Conservation (phyloP, 257 asterid genomes). For the Solanum corneliomulleri region DNA sequence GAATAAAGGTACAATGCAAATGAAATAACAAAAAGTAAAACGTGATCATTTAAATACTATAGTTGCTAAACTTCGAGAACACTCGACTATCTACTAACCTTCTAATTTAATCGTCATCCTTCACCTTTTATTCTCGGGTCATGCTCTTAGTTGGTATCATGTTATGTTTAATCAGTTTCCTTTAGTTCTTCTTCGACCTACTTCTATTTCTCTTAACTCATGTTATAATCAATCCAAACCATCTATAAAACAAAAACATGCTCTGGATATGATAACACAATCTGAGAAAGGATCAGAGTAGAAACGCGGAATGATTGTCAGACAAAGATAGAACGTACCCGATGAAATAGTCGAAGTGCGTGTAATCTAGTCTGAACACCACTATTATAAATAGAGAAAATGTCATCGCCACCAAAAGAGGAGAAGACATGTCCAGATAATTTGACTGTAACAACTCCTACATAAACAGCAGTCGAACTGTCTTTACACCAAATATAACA, state of each 20-base stretch:
- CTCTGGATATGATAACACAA: neutral
- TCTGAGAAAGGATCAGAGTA: neutral
- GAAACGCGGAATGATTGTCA: neutral
- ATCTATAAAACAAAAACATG: neutral
- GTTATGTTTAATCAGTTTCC: neutral
- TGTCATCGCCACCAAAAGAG: neutral
- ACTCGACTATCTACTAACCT: neutral
- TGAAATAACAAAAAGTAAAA: neutral
- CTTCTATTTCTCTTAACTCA: neutral
- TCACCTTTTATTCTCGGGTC: neutral
- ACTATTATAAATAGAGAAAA: neutral
- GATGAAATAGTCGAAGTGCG: neutral
- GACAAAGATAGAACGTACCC: neutral
- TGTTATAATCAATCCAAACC: neutral
- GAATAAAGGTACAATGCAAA: neutral
- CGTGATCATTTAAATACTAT: neutral
- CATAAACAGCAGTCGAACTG: neutral
- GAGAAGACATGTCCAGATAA: neutral
- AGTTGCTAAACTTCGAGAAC: neutral
- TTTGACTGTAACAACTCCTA: neutral
- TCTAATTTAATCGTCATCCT: neutral
- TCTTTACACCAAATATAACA: neutral
- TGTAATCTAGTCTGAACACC: neutral
- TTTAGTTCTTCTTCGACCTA: neutral
- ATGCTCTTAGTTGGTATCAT: neutral